Conservation (phyloP, 139 green algal species). For the Tetraselmis chui region DNA sequence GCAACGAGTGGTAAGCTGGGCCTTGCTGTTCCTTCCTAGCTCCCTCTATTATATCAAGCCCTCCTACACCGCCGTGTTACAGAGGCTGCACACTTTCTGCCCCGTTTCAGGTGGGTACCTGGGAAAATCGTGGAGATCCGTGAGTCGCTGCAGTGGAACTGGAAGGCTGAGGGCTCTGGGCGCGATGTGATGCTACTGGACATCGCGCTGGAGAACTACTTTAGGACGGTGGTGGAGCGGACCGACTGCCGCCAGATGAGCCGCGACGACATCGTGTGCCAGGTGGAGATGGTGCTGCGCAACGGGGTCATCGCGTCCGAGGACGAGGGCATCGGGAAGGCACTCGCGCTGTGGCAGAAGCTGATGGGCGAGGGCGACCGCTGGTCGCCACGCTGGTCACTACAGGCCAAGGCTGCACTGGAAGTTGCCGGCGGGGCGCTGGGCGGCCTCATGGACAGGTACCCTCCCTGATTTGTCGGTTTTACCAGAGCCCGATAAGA, state of each 20-base stretch:
- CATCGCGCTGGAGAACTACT: conserved; percentile 82
- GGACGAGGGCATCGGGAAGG: conserved; percentile 45
- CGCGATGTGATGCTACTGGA: conserved; percentile 86
- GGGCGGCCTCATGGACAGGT: background rate
- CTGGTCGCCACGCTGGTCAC: background rate
- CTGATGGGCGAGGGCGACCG: conserved; percentile 26
- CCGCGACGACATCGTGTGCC: conserved; percentile 50
- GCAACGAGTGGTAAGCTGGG: conserved; percentile 57
- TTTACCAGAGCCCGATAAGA: no score
- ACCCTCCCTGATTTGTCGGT: no score
- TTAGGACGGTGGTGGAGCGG: conserved; percentile 66
- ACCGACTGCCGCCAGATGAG: conserved; percentile 30
- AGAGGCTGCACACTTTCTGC: no score
- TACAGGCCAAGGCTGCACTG: background rate
- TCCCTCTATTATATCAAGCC: no score
- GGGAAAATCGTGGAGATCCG: conserved; percentile 84
- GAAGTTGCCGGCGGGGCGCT: background rate
- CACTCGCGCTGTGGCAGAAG: conserved; percentile 31
- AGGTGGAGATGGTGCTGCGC: conserved; percentile 54
- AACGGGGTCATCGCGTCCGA: conserved; percentile 46
- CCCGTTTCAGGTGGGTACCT: conserved; percentile 71
- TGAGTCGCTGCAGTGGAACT: conserved; percentile 50
- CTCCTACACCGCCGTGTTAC: no score
- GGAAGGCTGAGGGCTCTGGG: conserved; percentile 44
- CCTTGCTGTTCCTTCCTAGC: background rate